These are phyloP conservation scores for Pistacia vera DNA, from an alignment of 345 rosid genomes.

Conservation along the genomic window DNA sequence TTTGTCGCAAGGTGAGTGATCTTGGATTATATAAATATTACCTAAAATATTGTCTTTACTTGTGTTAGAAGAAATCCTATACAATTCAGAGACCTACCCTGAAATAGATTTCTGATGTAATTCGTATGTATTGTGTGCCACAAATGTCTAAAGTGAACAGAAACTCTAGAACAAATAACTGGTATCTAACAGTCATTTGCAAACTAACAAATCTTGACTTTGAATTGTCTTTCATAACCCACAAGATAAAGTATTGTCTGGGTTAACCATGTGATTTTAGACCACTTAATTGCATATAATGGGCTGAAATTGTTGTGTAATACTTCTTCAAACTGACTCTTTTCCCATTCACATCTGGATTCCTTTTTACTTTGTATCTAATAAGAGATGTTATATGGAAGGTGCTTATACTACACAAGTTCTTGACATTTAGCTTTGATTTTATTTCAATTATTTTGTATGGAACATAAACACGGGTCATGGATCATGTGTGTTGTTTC, in stretches of 20 bases:
- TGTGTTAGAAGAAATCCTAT: not conserved
- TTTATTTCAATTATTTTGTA: not conserved
- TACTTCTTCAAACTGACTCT: not conserved
- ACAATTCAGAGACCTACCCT: not conserved
- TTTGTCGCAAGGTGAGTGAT: slow-evolving; percentile 59
- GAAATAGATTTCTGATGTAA: not conserved
- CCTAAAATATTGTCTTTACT: not conserved
- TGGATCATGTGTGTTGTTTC: not conserved
- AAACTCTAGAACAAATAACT: not conserved
- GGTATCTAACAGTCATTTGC: not conserved
- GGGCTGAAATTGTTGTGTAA: not conserved
- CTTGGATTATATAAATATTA: not conserved
- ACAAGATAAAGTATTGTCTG: not conserved
- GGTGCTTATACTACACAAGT: not conserved
- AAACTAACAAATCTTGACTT: not conserved
- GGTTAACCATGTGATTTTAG: not conserved
- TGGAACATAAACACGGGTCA: not conserved
- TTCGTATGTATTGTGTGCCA: not conserved
- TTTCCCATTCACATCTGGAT: not conserved
- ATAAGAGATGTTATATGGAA: not conserved
- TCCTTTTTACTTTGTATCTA: not conserved
- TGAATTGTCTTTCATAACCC: too few relatives aligned
- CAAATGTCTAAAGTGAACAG: not conserved
- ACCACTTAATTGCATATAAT: not conserved
- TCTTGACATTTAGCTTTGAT: not conserved